Conservation (phyloP, 495 filamentous ascomycete genomes). For the Poronia punctata region DNA sequence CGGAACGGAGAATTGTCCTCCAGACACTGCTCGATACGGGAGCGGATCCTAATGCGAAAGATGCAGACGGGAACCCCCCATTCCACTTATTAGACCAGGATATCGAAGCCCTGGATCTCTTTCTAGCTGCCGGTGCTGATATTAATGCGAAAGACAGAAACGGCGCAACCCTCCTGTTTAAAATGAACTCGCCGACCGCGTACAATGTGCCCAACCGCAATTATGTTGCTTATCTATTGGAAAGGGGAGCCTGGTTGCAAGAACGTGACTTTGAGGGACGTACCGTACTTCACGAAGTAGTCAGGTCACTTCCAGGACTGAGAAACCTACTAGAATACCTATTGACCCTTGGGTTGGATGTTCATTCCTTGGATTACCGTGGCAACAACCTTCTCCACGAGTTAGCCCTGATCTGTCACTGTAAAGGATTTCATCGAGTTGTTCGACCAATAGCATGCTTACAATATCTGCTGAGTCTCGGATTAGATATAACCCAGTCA, state of each 20-base stretch:
- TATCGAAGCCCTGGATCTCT: background rate
- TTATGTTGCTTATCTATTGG: background rate
- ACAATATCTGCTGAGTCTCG: background rate
- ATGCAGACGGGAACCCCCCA: background rate
- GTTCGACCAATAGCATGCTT: too few relatives aligned
- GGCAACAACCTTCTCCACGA: conserved; percentile 11
- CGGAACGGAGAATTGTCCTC: too few relatives aligned
- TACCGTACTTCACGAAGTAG: conserved; percentile 10
- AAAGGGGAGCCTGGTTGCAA: background rate
- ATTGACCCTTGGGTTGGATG: conserved; percentile 7
- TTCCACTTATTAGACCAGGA: background rate
- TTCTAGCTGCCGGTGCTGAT: conserved; percentile 9
- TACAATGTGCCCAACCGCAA: too few relatives aligned
- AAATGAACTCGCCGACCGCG: too few relatives aligned
- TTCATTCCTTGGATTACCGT: conserved; percentile 8
- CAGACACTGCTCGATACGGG: too few relatives aligned
- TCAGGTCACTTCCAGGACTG: background rate
- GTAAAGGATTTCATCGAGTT: background rate
- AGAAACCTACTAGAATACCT: background rate
- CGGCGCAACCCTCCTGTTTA: background rate
- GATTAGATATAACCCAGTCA: background rate
- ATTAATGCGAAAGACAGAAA: background rate
- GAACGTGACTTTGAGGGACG: conserved; percentile 1
- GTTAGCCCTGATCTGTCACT: background rate
- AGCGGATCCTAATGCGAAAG: background rate